These are phyloP conservation scores for Lepidium didymum DNA, from an alignment of 345 rosid species.

Conservation along the genomic window DNA sequence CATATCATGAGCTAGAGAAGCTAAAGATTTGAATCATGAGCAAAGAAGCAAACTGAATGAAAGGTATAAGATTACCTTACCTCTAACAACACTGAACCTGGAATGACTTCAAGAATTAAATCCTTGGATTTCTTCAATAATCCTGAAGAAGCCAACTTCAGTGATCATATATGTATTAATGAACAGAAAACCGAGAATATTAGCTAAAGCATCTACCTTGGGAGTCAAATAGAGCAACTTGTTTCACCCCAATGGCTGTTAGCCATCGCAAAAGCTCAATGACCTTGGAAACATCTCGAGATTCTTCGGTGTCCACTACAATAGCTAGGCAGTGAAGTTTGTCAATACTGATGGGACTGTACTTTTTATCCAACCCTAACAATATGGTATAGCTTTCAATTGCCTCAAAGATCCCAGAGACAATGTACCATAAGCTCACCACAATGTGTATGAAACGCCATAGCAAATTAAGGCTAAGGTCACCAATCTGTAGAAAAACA, in stretches of 20 bases:
- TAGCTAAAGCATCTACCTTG: constrained; percentile 46
- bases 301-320: constrained; percentile 54
- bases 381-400: constrained; percentile 61
- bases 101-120: constrained; percentile 41
- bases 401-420: constrained; percentile 26
- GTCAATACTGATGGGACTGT: constrained; percentile 36
- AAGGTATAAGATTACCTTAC: not conserved
- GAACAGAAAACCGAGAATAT: not conserved
- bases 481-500: constrained; percentile 39
- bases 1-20: not conserved
- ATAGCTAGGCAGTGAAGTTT: constrained; percentile 61
- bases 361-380: constrained; percentile 42
- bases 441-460: constrained; percentile 67
- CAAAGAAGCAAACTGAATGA: not conserved
- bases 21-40: not conserved
- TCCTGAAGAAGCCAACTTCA: constrained; percentile 39
- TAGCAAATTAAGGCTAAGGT: constrained; percentile 35
- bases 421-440: constrained; percentile 46
- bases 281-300: constrained; percentile 27
- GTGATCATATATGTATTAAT: not conserved
- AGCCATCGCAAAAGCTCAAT: constrained; percentile 66
- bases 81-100: constrained; percentile 35
- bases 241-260: constrained; percentile 52
- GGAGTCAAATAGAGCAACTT: constrained; percentile 62
- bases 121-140: constrained; percentile 73